Base-by-base conservation (phyloP, 192 early-diverging fungal genomes). In the Allomyces javanicus region DNA sequence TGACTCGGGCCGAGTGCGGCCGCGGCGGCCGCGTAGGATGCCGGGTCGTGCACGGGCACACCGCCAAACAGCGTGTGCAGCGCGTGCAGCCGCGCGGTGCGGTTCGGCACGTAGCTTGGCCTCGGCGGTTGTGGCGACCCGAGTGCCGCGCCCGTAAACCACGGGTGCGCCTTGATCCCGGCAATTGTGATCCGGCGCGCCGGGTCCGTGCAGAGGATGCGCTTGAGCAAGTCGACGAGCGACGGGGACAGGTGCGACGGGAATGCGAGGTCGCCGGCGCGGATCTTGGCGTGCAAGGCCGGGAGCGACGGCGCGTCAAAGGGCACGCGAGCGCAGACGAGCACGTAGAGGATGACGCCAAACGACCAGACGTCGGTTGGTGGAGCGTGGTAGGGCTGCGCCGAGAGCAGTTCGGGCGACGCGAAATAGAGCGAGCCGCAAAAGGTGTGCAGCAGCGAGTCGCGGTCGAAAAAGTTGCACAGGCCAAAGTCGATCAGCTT, bases 401-500 rank as follows among this genome's bases (percentile, higher is more conserved):
- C 79, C 25, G 77, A 62, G 64, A 95, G 85, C 72, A 97, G 92
- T 79, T 97, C 94, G 62, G 89, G 88, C 25, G 85, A 83, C 33
- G 87, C 86, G 67, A 93, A 96, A 10, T 91, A 88, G 62, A 94
- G 79, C 63, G 89, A 92, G 77, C 94, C 94, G 78, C 94, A 97
- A 45, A 93, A 92, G 3, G 92, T 95, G 43, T 79, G 73, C 66
- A 97, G 77, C 44, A 86, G 73, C 64, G 72, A 73, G 4, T 81
- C 74, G 9, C 78, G 76, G 23, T 87, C 82, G 67, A 85, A 94
- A 50, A 86, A 76, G 67, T 94, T 93, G 7, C 89, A 85, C 11
- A 97, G 72, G 4, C 94, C 94, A 79, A 97, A 97, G 67, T 97
- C 94, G 62, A 92, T 92, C 63, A 97, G 67, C 74, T 90, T 88